Base-by-base conservation (phyloP, 352 stramenopile species). In the Pythium phragmitis region DNA sequence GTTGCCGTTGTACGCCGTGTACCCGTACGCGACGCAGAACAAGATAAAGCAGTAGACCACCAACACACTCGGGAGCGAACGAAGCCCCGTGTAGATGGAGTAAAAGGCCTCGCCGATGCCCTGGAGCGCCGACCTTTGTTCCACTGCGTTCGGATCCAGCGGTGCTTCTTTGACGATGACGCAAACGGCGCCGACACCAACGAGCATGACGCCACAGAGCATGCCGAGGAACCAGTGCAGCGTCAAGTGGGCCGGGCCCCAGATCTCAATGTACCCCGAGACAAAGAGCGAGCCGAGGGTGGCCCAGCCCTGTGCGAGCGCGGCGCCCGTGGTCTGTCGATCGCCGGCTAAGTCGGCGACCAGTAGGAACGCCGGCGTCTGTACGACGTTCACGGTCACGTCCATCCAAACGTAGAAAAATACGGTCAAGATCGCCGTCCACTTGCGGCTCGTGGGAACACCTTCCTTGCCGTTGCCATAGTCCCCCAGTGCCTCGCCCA, bases 261-360 rank as follows among this genome's bases (percentile, higher is more conserved):
- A 85, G 43, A 76, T 42, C 42, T 79, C 28, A 34, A 77, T 83
- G 64, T 85, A 88, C 9, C 57, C 70, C 12, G 79, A 68, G 16
- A 88, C 70, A 1, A 76, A 37, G 47, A 88, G 72, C 3, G 72
- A 69, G 19, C 79, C 76, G 2, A 84, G 42, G 19, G 73, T 84
- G 5, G 76, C 74, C 69, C 72, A 82, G 33, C 70, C 79, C 50
- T 79, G 70, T 13, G 72, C 74, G 21, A 88, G n/a, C 23, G 76
- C 69, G 48, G 72, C 74, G 4, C 72, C 76, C 12, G 70, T 67
- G 13, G 77, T 85, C 57, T 87, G 79, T 6, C 79, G 74, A 12
- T 73, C 73, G 8, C 75, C 76, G 28, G 79, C 79, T 34, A 88
- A 79, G 41, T 88, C 79, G 12, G 79, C 71, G 36, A 88, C 77